Evolutionary conservation across 73 alveolate genomes (phyloP), one percentile per base, ranked within the genome.

Genomic region (Paramecium bursaria): DNA sequence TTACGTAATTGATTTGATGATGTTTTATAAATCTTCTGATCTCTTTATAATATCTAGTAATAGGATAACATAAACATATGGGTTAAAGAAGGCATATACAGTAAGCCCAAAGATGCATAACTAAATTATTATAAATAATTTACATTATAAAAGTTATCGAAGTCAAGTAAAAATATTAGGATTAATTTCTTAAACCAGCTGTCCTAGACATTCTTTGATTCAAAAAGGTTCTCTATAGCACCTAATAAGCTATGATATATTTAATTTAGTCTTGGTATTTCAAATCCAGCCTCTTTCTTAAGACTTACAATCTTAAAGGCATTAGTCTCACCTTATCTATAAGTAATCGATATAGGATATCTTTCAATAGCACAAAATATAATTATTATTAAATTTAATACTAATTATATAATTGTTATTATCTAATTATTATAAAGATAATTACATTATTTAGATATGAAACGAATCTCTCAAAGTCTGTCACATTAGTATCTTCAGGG

Each of bases 311-410:
- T 57, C 44, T 26, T 67, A 4, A 39, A 39, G 5, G 82, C 82
- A 35, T 67, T 67, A 25, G 82, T 67, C 22, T 67, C n/a, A 25
- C 82, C 82, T 67, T 47, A 39, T 11, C 15, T 53, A 79, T 73
- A 73, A 25, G 75, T 79, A 15, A 79, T 79, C 3, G 89, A 79
- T n/a, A 79, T 79, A 33, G 75, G 75, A 39, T 48, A 79, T 79
- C 89, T 79, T 54, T 79, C 89, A 15, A 79, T 22, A 44, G 85
- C 89, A 79, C 89, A 79, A 79, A 79, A 79, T 25, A 79, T 21
- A 1, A 79, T 53, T 13, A 79, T 73, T 35, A 54, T 26, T 53
- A 53, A 7, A 31, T 61, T 53, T 35, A 79, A 42, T 22, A 79
- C 21, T 25, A 79, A 73, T 39, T 79, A 44, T 0, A 79, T 33